Conservation (phyloP, 2,329 filamentous ascomycete genomes). For the Ophiocordyceps camponoti-saundersi region DNA sequence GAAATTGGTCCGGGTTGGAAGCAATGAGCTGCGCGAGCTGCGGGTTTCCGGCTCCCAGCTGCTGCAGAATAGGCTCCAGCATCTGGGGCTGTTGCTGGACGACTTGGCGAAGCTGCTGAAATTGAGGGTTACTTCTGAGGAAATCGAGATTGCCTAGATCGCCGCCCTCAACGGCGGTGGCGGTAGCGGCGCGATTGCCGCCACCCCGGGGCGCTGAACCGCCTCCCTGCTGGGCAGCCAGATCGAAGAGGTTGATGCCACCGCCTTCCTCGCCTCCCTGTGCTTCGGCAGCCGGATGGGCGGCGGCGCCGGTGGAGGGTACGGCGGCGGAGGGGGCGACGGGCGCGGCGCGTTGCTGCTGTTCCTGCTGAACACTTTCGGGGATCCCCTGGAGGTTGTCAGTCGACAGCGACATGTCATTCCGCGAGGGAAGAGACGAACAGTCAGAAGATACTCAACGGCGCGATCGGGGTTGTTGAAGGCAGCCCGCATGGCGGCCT, state of each 20-base stretch:
- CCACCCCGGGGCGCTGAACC: conserved; percentile 24
- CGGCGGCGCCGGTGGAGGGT: conserved; percentile 20
- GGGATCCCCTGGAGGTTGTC: conserved; percentile 60
- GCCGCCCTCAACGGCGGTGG: conserved; percentile 29
- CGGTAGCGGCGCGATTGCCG: conserved; percentile 25
- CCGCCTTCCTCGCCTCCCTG: conserved; percentile 42
- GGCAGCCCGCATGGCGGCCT: conserved; percentile 86
- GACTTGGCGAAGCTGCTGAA: conserved; percentile 91
- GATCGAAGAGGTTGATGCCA: conserved; percentile 79
- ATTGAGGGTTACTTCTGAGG: conserved; percentile 86
- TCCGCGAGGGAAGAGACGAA: conserved; percentile 25
- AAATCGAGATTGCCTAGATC: conserved; percentile 76
- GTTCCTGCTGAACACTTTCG: conserved; percentile 60
- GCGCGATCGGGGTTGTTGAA: conserved; percentile 96
- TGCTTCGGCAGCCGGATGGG: conserved; percentile 19
- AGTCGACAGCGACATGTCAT: conserved; percentile 2
- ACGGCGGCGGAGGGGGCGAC: conserved; percentile 25
- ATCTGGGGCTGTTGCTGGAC: conserved; percentile 97
- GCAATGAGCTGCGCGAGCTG: conserved; percentile 86
- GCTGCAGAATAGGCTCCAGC: conserved; percentile 94
- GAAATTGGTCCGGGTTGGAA: conserved; percentile 82
- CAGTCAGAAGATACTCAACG: conserved; percentile 84
- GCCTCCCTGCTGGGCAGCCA: conserved; percentile 58
- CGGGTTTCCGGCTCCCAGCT: conserved; percentile 88
- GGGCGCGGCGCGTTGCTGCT: conserved; percentile 31